phyloP scores from a whole-genome alignment of 768 basidiomycete genomes.

The Boletus sp. region DNA sequence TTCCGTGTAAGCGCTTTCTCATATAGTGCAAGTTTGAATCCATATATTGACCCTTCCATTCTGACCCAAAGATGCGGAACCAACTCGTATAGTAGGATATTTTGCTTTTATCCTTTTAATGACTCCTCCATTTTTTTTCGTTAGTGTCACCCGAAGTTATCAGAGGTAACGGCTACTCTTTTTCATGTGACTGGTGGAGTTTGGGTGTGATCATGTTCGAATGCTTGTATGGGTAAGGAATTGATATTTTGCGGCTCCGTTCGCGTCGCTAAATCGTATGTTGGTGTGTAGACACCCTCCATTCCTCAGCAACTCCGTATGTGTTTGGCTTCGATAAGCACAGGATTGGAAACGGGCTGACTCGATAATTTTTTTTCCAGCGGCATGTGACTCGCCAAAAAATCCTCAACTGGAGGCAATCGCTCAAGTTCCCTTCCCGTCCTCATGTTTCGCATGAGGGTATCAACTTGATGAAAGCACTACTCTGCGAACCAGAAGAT shows the following conservation, averaged over 20 bases:
- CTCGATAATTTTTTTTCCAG: conserved; percentile 36
- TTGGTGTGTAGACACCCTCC: conserved; percentile 72
- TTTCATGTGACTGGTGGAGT: conserved; percentile 98
- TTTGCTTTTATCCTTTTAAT: conserved; percentile 26
- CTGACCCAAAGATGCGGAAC: conserved; percentile 67
- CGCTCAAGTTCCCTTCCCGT: conserved; percentile 81
- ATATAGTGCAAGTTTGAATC: conserved; percentile 10
- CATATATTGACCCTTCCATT: conserved; percentile 27
- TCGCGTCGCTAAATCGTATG: conserved; percentile 25
- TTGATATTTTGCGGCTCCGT: conserved; percentile 28
- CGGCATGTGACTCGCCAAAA: conserved; percentile 95
- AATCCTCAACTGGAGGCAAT: conserved; percentile 93
- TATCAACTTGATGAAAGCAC: conserved; percentile 80
- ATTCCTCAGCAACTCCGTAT: conserved; percentile 91
- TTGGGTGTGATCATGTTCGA: conserved; percentile 97
- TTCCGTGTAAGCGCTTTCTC: conserved; percentile 65
- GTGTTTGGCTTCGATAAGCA: conserved; percentile 29
- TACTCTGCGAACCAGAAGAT: conserved; percentile 95
- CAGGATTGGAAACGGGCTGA: conserved; percentile 20
- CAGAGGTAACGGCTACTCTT: conserved; percentile 88
- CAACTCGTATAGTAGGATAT: conserved; percentile 76
- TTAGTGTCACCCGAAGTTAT: conserved; percentile 90
- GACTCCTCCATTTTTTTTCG: conserved; percentile 24
- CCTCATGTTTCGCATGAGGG: conserved; percentile 87
- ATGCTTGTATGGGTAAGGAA: conserved; percentile 81